Evolutionary conservation across 2,329 filamentous ascomycete species (phyloP), one percentile per base, ranked within the genome.

Genomic region (Pseudocercospora eumusae): DNA sequence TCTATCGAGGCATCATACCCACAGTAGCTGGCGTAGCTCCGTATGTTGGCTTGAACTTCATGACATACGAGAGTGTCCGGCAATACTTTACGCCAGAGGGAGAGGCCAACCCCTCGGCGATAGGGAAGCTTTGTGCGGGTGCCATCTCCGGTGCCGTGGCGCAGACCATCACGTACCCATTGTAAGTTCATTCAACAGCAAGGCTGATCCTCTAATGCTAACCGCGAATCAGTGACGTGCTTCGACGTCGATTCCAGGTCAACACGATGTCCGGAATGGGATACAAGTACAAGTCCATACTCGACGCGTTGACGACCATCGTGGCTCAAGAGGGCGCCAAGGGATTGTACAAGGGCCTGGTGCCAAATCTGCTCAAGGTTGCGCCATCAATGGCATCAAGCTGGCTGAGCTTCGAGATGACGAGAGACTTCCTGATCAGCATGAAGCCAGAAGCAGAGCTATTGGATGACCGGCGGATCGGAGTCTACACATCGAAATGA

Each of bases 201-300:
- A 44, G 18, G 15, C 11, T 1, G 11, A 52, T 8, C 11, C 1
- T 10, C 11, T 8, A 2, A 28, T 57, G 54, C 49, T 58, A 63
- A 62, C 56, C 33, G 27, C 15, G 25, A 23, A 3, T 18, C 59
- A 95, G 91, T 75, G 93, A 96, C 74, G 93, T 99, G 2, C 83
- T 99, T 59, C 90, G 95, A 31, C 88, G 95, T 63, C 86, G 95
- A 56, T 99, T 99, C 76, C 95, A 99, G 75, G 95, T 99, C 80
- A 99, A 99, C 78, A 97, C 95, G 58, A 99, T 99, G 95, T 92
- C 90, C 53, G 95, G 95, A 56, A 93, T 99, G 88, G 95, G 95
- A 56, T 98, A 97, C 78, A 87, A 93, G 75, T 99, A 99, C 80
- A 92, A 90, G 72, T 89, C 88, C 6, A 88, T 99, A 47, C 83